phyloP scores from a whole-genome alignment of 768 basidiomycete species.

The Mrakia hoshinonis region DNA sequence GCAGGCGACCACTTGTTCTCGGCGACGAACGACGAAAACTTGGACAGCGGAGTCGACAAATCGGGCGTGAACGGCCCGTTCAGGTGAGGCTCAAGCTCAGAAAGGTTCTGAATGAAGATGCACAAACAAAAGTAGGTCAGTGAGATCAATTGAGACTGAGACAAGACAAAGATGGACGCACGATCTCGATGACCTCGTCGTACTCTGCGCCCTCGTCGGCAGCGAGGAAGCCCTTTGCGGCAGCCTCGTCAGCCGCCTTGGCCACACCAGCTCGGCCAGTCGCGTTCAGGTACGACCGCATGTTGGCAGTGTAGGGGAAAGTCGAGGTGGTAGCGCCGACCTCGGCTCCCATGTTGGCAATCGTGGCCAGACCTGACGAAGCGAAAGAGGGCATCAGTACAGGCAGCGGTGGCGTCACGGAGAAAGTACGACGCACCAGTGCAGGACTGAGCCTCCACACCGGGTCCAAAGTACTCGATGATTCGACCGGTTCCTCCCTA shows the following conservation, averaged over 20 bases:
- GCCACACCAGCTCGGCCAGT: conserved; percentile 84
- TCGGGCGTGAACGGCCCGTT: conserved; percentile 99
- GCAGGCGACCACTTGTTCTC: conserved; percentile 81
- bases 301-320: conserved; percentile 84
- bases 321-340: conserved; percentile 99
- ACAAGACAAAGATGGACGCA: conserved; percentile 43
- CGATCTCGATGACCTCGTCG: conserved; percentile 88
- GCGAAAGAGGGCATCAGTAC: background rate
- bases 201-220: conserved; percentile 86
- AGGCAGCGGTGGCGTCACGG: background rate
- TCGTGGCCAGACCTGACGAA: conserved; percentile 71
- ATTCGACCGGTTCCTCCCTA: conserved; percentile 94
- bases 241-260: conserved; percentile 73
- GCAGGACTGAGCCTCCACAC: conserved; percentile 79
- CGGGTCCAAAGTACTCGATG: conserved; percentile 92
- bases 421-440: conserved; percentile 52
- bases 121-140: background rate
- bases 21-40: conserved; percentile 68
- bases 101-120: conserved; percentile 56
- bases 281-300: conserved; percentile 80
- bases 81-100: conserved; percentile 78
- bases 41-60: conserved; percentile 83
- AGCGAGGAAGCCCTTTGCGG: conserved; percentile 61
- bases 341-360: conserved; percentile 99
- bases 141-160: background rate